Evolutionary conservation across 2,329 filamentous ascomycete genomes (phyloP), one percentile per base, ranked within the genome.

Genomic region (Aspergillus ustus): DNA sequence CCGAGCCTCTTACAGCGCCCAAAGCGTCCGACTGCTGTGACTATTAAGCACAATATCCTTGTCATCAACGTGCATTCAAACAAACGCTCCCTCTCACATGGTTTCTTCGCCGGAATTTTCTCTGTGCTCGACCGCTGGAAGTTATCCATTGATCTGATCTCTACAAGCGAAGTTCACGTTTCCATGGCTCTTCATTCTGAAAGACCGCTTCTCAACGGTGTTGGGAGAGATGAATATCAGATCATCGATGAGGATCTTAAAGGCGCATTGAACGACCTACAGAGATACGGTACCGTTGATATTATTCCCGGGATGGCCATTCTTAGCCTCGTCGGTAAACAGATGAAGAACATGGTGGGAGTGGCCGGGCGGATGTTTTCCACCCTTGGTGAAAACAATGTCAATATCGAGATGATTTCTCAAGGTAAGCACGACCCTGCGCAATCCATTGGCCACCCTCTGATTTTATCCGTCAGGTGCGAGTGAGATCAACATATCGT

Each of bases 371-470:
- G 87, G 69, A 98, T 99, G 91, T 98, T 99, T 78, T 92, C 91
- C 52, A 96, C 93, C 1, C 83, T 99, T 19, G 95, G 95, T 48
- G 91, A 97, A 74, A 91, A 97, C 75, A 91, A 91, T 70, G 89
- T 99, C 73, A 99, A 99, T 76, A 92, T 99, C 69, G 95, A 99
- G 81, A 99, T 99, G 95, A 99, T 99, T 69, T 97, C 92, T 25
- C 95, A 99, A 81, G 95, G 95, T 94, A 83, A 72, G 83, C n/a
- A 54, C 49, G 20, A 44, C 7, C 60, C 56, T 54, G 22, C 43
- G 22, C 52, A 22, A 57, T 49, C 15, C 51, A 44, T 51, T 63
- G 49, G 31, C 22, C 17, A 63, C n/a, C 25, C 46, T 43, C 67
- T 68, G 56, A 69, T 56, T 4, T 19, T 44, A 22, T 20, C 2